Evolutionary conservation across 2,329 filamentous ascomycete species (phyloP).

Genomic region (Penicillium polonicum): DNA sequence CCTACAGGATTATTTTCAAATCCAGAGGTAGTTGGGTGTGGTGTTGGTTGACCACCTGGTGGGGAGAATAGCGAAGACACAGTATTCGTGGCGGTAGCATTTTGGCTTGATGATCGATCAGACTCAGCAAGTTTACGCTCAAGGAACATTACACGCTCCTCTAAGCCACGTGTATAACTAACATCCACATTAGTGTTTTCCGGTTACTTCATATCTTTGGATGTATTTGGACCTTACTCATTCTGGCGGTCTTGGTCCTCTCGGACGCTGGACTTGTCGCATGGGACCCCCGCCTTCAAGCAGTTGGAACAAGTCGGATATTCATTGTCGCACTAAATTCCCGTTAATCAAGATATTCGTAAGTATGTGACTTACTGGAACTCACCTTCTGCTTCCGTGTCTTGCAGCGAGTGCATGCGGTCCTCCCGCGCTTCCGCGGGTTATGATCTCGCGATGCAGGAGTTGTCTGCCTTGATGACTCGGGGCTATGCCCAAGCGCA

Average conservation of each 20-base stretch:
- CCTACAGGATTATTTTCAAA: conserved; percentile 38
- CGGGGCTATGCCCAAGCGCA: conserved; percentile 15
- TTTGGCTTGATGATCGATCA: conserved; percentile 12
- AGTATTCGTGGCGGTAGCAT: conserved; percentile 15
- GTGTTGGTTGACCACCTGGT: conserved; percentile 19
- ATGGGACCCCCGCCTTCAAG: conserved; percentile 42
- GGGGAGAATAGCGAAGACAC: conserved; percentile 27
- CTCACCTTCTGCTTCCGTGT: conserved; percentile 47
- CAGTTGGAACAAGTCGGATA: conserved; percentile 49
- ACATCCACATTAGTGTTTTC: conserved; percentile 5
- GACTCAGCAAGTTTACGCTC: conserved; percentile 34
- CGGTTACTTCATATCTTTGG: neutral
- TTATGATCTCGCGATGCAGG: conserved; percentile 37
- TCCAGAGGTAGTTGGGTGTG: conserved; percentile 20
- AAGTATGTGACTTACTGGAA: neutral
- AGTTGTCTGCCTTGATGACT: conserved; percentile 23
- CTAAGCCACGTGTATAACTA: conserved; percentile 46
- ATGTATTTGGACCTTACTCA: conserved; percentile 28
- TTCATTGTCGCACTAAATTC: conserved; percentile 45
- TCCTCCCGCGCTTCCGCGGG: conserved; percentile 47
- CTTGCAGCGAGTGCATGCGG: conserved; percentile 49
- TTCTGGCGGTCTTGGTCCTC: conserved; percentile 39
- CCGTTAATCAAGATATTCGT: neutral
- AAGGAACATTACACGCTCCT: conserved; percentile 46
- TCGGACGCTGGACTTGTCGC: conserved; percentile 45